Evolutionary conservation across 1,139 yeast genomes (phyloP), one percentile per base, ranked within the genome.

Genomic region (Pichia inconspicua): DNA sequence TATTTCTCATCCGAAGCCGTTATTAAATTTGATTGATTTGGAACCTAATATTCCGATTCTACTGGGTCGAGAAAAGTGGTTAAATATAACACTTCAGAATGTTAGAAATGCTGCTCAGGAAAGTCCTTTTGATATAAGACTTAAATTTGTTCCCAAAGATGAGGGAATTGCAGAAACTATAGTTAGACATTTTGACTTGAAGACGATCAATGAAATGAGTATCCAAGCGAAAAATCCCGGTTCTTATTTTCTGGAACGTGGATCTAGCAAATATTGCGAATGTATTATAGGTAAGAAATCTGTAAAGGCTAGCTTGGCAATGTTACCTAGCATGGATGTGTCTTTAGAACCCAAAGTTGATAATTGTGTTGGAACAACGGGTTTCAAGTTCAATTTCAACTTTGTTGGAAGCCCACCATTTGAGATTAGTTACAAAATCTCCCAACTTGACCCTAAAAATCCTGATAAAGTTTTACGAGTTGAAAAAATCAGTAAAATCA

Each of bases 361-460:
- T 60, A 79, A 84, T 50, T 92, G 99, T 68, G 85, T 94, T 34
- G 98, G 98, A 1, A 87, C 90, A 46, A 82, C 88, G 10, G 98
- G 97, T 0, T 78, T 73, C 56, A 69, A 70, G 25, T 80, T 88
- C 50, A 76, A 77, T 43, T 89, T 90, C 55, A 82, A 78, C 43
- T 65, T 84, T 46, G 68, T 76, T 6, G 98, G 98, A 15, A 75
- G 80, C 28, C 84, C 96, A 1, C 97, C 97, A 4, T 92, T 84
- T 66, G 74, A 73, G 43, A 73, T 89, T 15, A 74, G 73, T 40
- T 82, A 82, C 53, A 73, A 75, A 41, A 80, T 84, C 8, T 85
- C 77, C 59, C 77, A 78, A 48, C 71, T 77, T 22, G 66, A 71
- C 34, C 66, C 64, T 63, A 53, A 61, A 53, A 55, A 61, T 44